phyloP scores from a whole-genome alignment of 192 early-diverging fungal species.

The Backusella australiensis region DNA sequence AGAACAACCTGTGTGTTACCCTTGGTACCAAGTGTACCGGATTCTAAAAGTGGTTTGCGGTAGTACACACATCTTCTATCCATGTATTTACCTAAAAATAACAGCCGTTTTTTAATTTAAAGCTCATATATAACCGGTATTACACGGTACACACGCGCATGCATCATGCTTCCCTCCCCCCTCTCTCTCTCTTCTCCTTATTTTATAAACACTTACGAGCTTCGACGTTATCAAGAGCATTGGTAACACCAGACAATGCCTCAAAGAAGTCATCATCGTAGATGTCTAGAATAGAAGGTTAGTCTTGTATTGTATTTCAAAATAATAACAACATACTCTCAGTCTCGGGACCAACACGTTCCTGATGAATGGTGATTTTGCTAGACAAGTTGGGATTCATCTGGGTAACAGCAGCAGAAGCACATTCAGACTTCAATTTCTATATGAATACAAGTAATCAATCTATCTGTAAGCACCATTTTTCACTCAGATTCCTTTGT shows the following conservation, averaged over 20 bases:
- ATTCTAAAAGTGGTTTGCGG: constrained; percentile 93
- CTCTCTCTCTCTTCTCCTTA: neutral
- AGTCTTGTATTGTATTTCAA: neutral
- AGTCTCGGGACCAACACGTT: constrained; percentile 93
- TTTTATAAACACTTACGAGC: constrained; percentile 65
- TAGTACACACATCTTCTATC: constrained; percentile 97
- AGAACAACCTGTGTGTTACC: constrained; percentile 99
- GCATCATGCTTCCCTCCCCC: neutral
- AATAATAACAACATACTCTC: constrained; percentile 49
- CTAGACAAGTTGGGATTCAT: constrained; percentile 89
- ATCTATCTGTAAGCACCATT: neutral
- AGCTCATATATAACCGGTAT: neutral
- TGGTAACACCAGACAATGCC: constrained; percentile 86
- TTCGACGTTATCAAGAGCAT: constrained; percentile 98
- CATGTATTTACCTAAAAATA: constrained; percentile 70
- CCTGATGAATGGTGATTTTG: constrained; percentile 77
- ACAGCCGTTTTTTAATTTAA: neutral
- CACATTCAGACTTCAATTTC: constrained; percentile 92
- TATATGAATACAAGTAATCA: neutral
- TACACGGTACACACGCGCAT: neutral
- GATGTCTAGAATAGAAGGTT: constrained; percentile 35
- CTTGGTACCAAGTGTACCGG: constrained; percentile 98
- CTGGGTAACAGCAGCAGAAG: constrained; percentile 77
- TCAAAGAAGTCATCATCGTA: constrained; percentile 94
- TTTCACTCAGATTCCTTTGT: neutral